Base-by-base conservation (phyloP, 2,329 filamentous ascomycete species). In the Calonectria henricotiae region DNA sequence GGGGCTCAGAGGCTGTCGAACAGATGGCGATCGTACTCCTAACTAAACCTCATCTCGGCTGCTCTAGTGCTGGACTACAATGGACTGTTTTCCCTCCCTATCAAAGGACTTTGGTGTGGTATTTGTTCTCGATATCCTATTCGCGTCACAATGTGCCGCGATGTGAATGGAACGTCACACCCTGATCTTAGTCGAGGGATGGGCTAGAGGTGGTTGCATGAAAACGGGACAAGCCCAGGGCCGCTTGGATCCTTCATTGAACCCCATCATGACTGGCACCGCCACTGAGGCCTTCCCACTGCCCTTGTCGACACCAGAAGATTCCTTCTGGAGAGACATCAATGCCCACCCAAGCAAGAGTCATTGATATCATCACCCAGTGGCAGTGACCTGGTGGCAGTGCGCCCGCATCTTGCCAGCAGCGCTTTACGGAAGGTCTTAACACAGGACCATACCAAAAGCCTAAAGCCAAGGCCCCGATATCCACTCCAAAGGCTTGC, bases 121-220 rank as follows among this genome's bases (percentile, higher is more conserved):
- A 27, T 58, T 39, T 37, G 51, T 11, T 23, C 20, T 39, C 13
- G 30, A 39, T 13, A 17, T 23, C 11, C 51, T 58, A 58, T 58
- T 39, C 32, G 12, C 35, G 35, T 58, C 32, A 27, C 32, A 41
- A 25, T 58, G 51, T 39, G 47, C 32, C 17, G 35, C 35, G 7
- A 13, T 5, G 13, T 23, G 35, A 41, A 58, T 58, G 51, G 51
- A 58, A 58, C 51, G 51, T 58, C 35, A 17, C 35, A 58, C 51
- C 37, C 20, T 58, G 32, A 17, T n/a, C 51, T 58, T 37, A 37
- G 13, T 23, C 20, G 8, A 37, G 35, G 23, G 20, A 37, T 7
- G 32, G 32, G 15, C 32, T 32, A 23, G 5, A 15, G 25, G 30
- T 39, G 51, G 51, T 58, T 39, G 13, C 51, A 58, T 58, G 20